These are phyloP conservation scores for Phaeosphaeria sp. DNA, from an alignment of 2,329 filamentous ascomycete genomes.

Conservation along the genomic window DNA sequence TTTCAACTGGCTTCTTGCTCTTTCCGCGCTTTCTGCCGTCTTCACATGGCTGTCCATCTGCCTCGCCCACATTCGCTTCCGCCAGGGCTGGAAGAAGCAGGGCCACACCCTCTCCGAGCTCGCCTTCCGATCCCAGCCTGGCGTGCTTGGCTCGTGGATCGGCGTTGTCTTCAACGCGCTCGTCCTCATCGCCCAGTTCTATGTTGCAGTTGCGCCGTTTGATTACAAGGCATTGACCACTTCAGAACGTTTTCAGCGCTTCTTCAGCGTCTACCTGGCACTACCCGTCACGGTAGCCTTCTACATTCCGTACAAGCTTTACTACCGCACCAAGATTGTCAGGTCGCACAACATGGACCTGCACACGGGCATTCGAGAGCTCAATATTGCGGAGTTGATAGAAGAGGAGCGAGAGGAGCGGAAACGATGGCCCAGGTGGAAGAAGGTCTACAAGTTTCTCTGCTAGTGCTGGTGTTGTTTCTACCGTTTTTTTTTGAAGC, in stretches of 20 bases:
- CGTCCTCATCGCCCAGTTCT: slow-evolving; percentile 84
- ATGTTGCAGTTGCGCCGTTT: slow-evolving; percentile 81
- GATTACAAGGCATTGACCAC: slow-evolving; percentile 58
- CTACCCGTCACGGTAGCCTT: slow-evolving; percentile 71
- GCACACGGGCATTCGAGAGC: slow-evolving; percentile 81
- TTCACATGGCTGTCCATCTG: slow-evolving; percentile 78
- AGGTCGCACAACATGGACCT: slow-evolving; percentile 80
- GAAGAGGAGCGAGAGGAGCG: slow-evolving; percentile 81
- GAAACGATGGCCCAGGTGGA: slow-evolving; percentile 58
- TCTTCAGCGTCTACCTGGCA: slow-evolving; percentile 77
- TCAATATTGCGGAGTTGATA: slow-evolving; percentile 79
- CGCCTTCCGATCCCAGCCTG: slow-evolving; percentile 80
- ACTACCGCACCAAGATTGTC: slow-evolving; percentile 72
- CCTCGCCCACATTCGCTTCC: slow-evolving; percentile 67
- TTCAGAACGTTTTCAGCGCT: slow-evolving; percentile 63
- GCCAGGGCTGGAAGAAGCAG: slow-evolving; percentile 65
- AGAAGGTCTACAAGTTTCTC: slow-evolving; percentile 57
- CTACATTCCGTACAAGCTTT: slow-evolving; percentile 79
- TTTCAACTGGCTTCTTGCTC: slow-evolving; percentile 71
- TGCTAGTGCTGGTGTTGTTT: slow-evolving; percentile 42
- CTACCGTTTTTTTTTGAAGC: slow-evolving; percentile 17
- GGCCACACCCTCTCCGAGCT: slow-evolving; percentile 74
- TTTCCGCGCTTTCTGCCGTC: slow-evolving; percentile 75
- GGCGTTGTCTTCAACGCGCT: slow-evolving; percentile 78
- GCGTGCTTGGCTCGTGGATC: slow-evolving; percentile 79